phyloP scores from a whole-genome alignment of 345 rosid species.

The Boechera stricta region DNA sequence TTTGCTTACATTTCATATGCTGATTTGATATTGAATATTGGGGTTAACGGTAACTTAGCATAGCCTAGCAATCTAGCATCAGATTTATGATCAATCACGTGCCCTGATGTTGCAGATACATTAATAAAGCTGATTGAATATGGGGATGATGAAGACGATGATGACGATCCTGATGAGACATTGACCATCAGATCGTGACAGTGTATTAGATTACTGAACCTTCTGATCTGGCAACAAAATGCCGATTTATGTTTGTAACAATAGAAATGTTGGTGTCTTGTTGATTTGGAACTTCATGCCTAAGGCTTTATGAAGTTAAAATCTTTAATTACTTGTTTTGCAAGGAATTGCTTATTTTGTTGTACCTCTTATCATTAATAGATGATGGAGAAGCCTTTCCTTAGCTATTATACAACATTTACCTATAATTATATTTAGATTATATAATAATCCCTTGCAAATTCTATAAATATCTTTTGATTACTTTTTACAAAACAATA shows the following conservation, averaged over 20 bases:
- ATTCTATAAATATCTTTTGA: too few species aligned
- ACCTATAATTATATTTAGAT: neutral
- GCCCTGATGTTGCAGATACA: conserved; percentile 61
- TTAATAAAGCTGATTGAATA: conserved; percentile 82
- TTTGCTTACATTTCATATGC: neutral
- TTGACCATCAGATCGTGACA: neutral
- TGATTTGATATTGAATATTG: neutral
- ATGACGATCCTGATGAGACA: conserved; percentile 61
- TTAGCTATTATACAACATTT: neutral
- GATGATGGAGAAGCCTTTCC: neutral
- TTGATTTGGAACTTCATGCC: neutral
- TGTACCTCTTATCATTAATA: neutral
- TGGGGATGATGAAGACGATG: conserved; percentile 72
- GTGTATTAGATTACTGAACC: neutral
- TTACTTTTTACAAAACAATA: too few species aligned
- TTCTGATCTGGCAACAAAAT: neutral
- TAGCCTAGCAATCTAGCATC: neutral
- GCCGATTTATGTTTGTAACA: conserved; percentile 26
- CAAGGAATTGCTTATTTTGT: neutral
- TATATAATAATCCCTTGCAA: neutral
- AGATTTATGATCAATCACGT: neutral
- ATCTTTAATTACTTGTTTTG: conserved; percentile 7
- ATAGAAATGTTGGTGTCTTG: neutral
- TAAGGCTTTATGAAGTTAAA: neutral
- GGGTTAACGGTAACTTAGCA: conserved; percentile 6